Base-by-base conservation (phyloP, 2,329 filamentous ascomycete genomes). In the Teratosphaeria pseudoeucalypti region DNA sequence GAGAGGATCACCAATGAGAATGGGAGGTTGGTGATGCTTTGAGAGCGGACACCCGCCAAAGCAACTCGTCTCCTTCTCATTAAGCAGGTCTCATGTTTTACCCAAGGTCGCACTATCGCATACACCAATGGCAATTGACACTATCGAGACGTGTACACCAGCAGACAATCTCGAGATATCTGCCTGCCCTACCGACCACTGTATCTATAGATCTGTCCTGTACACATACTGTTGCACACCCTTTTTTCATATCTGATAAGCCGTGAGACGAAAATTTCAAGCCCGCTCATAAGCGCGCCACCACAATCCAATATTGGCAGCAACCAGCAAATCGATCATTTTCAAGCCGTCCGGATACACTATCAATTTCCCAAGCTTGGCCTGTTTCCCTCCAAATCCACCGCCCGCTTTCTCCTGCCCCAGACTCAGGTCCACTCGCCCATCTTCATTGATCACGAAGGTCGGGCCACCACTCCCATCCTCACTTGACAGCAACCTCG, bases 351-450 rank as follows among this genome's bases (percentile, higher is more conserved):
- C 92, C 59, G 92, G 85, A 66, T 91, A 84, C 43, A 99, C 82
- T 57, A 97, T 90, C 57, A 99, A 77, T 75, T 97, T 99, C 0
- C 92, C 94, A 67, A 99, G 77, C 77, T 99, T 99, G 3, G 90
- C 92, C 68, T 89, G 84, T 72, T 89, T 91, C 0, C 92, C 92
- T 53, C 87, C 82, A 69, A 89, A 87, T 0, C 92, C 92, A 26
- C 92, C 92, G 1, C 92, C 92, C 0, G 92, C 92, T 59, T 82
- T 84, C 73, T 97, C 92, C 64, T 84, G 83, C 0, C 91, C 92
- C 0, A 96, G 78, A 26, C 85, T 87, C 2, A 94, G 72, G 69
- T 92, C 88, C 57, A 92, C 77, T 65, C 81, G 73, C 6, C 78
- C 72, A 10, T 76, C 72, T 16, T 70, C 70, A 37, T 65, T 61